These are phyloP conservation scores for Trichophyton rubrum DNA, from an alignment of 2,329 filamentous ascomycete species.

Conservation along the genomic window DNA sequence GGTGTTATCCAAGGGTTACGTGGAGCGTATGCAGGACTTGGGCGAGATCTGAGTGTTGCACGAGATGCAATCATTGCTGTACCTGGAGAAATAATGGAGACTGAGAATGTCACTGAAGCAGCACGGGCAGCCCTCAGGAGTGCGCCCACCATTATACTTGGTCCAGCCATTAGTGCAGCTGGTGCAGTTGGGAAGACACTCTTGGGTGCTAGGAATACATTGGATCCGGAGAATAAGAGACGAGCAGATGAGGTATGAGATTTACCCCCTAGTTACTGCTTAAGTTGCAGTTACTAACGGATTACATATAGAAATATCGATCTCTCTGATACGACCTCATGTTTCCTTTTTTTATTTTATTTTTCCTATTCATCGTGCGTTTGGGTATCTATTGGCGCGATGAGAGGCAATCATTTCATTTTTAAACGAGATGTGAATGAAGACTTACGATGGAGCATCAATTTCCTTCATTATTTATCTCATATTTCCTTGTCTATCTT, in stretches of 20 bases:
- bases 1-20: conserved; percentile 76
- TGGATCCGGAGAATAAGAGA: conserved; percentile 71
- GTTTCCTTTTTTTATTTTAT: conserved; percentile 1
- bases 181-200: conserved; percentile 82
- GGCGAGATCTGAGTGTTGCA: conserved; percentile 75
- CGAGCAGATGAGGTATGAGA: conserved; percentile 79
- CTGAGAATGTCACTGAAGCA: conserved; percentile 64
- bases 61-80: conserved; percentile 90
- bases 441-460: not conserved
- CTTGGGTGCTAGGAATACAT: conserved; percentile 78
- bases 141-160: conserved; percentile 84
- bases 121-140: conserved; percentile 65
- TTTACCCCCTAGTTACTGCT: not conserved
- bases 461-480: not conserved
- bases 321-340: conserved; percentile 20
- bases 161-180: conserved; percentile 79
- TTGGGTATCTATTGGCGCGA: not conserved
- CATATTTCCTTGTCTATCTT: not conserved
- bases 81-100: conserved; percentile 81
- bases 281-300: conserved; percentile 9
- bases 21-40: conserved; percentile 68
- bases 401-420: not conserved
- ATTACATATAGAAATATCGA: conserved; percentile 32
- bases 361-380: not conserved
- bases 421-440: not conserved